Percentiles rank a stretch among this genome's conserved stretches.
Evolutionary conservation across 257 asterid genomes (phyloP).

Genomic region (Verbascum thapsus): DNA sequence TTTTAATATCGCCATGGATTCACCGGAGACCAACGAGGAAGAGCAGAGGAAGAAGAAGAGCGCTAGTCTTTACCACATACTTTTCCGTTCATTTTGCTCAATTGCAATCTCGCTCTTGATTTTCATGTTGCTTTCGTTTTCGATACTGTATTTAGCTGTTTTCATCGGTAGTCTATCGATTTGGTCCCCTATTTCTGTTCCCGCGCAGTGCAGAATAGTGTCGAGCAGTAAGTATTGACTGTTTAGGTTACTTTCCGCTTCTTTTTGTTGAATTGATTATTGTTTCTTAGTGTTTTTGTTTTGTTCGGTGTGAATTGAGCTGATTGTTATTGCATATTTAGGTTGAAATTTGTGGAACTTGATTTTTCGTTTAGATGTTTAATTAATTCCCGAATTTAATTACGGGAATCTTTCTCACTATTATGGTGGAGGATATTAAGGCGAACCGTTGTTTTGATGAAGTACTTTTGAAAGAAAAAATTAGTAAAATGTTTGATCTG

Average conservation of each 20-base stretch:
- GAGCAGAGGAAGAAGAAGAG: constrained; percentile 36
- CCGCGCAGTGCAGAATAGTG: constrained; percentile 79
- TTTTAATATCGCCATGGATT: constrained; percentile 49
- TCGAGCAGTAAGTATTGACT: constrained; percentile 68
- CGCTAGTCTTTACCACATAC: constrained; percentile 32
- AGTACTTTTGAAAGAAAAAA: constrained; percentile 4
- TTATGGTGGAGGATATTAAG: constrained; percentile 11
- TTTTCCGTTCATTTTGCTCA: constrained; percentile 48
- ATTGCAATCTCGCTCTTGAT: constrained; percentile 42
- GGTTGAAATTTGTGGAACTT: no score
- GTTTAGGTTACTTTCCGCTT: background rate
- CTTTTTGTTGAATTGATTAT: background rate
- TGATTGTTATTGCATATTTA: background rate
- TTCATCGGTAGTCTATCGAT: constrained; percentile 58
- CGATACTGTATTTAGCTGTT: constrained; percentile 62
- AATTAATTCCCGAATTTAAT: constrained; percentile 6
- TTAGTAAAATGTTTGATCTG: constrained; percentile 6
- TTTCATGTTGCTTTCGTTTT: constrained; percentile 46
- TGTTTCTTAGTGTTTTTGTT: background rate
- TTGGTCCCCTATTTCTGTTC: constrained; percentile 85
- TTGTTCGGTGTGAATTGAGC: constrained; percentile 1
- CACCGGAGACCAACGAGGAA: constrained; percentile 46
- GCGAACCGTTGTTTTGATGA: constrained; percentile 18
- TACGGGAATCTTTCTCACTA: background rate
- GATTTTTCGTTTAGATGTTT: background rate